Base-by-base conservation (phyloP, 441 rosid species). In the Metrosideros polymorpha region DNA sequence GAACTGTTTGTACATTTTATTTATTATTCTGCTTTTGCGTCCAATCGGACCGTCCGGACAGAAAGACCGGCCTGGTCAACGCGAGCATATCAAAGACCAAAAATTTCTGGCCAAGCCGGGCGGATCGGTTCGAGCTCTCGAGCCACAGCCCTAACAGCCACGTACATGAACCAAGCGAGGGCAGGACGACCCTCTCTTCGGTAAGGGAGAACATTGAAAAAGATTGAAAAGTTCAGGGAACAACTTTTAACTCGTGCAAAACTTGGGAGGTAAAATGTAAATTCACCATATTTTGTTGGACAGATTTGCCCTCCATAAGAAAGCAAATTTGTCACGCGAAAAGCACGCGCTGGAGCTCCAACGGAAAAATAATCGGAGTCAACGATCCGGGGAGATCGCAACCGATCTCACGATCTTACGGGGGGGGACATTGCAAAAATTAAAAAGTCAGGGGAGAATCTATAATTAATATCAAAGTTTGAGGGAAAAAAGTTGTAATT, bases 121-220 rank as follows among this genome's bases (percentile, higher is more conserved):
- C 12, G 30, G 39, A 30, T 30, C 18, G 10, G 1, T 18, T 61
- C 6, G 22, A 61, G 0, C 18, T 61, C 30, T 3, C 3, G 0
- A 61, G 75, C 75, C 75, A 9, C 43, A 18, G 43, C 27, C 7
- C 13, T 63, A 5, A 1, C 25, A 32, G 12, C 25, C 76, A 9
- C 76, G 19, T 8, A 63, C 43, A 32, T 32, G 4, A 66, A 66
- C 45, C 24, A 9, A 24, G n/a, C n/a, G n/a, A 54, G 57, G 13
- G 57, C 12, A 24, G 10, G n/a, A 9, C 13, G 25, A 18, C 76
- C 7, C 12, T 32, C 6, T 25, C 43, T 63, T 18, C 27, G 0
- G 7, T 18, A 63, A 19, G 45, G 19, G 7, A n/a, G 77, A 63
- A 32, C 13, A 63, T 63, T 19, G 13, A 32, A 63, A 63, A 35